Evolutionary conservation across 495 filamentous ascomycete species (phyloP).

Genomic region (Daldinia bambusicola): DNA sequence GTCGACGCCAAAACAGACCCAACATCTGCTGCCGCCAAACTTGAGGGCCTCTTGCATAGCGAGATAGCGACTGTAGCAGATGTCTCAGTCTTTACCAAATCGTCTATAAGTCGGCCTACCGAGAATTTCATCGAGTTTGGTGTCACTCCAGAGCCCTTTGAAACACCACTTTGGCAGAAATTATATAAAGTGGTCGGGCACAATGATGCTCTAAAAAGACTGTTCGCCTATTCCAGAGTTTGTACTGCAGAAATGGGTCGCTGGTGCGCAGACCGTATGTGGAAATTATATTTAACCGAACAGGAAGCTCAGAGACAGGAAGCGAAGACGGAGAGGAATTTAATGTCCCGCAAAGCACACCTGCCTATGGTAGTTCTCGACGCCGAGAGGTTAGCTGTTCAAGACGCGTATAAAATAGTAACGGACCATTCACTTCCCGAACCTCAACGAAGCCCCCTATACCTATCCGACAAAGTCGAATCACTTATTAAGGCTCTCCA

Average conservation of each 20-base stretch:
- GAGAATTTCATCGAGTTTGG: slow-evolving; percentile 64
- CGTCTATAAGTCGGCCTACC: slow-evolving; percentile 42
- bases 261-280: slow-evolving; percentile 89
- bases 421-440: slow-evolving; percentile 58
- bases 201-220: slow-evolving; percentile 64
- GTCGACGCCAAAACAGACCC: slow-evolving; percentile 85
- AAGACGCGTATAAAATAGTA: slow-evolving; percentile 69
- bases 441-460: slow-evolving; percentile 53
- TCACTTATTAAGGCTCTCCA: slow-evolving; percentile 67
- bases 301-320: slow-evolving; percentile 72
- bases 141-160: slow-evolving; percentile 59
- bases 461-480: slow-evolving; percentile 79
- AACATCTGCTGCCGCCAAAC: slow-evolving; percentile 73
- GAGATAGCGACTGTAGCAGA: slow-evolving; percentile 86
- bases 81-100: slow-evolving; percentile 66
- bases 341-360: slow-evolving; percentile 42
- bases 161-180: slow-evolving; percentile 70
- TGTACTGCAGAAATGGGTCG: slow-evolving; percentile 76
- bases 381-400: slow-evolving; percentile 63
- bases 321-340: slow-evolving; percentile 61
- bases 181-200: slow-evolving; percentile 67
- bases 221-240: slow-evolving; percentile 66
- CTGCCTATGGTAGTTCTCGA: slow-evolving; percentile 49
- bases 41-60: slow-evolving; percentile 81
- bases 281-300: slow-evolving; percentile 76